A percentile compares a stretch with the other conserved stretches of the same genome.
phyloP scores from a whole-genome alignment of 2,329 filamentous ascomycete genomes.

The Penicillium sp. region DNA sequence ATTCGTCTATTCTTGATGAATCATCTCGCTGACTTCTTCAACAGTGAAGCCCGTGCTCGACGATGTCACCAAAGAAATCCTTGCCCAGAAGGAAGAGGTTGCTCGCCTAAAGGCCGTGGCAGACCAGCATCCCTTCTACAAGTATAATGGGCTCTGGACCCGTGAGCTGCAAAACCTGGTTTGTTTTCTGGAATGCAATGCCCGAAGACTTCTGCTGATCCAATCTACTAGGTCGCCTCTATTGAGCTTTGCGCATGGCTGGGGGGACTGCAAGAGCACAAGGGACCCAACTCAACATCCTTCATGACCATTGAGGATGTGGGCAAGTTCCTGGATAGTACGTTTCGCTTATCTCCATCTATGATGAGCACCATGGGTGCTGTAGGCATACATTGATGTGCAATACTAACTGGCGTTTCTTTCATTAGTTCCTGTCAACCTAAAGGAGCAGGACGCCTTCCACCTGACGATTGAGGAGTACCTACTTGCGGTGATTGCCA shows the following conservation, averaged over 20 bases:
- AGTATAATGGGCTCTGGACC: conserved; percentile 89
- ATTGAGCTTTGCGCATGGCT: conserved; percentile 72
- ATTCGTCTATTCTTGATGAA: neutral
- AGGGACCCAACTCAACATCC: conserved; percentile 58
- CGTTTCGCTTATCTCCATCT: conserved; percentile 22
- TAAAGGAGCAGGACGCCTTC: conserved; percentile 86
- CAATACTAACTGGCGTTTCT: conserved; percentile 3
- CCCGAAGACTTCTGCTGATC: neutral
- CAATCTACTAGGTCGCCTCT: conserved; percentile 58
- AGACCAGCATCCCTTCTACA: conserved; percentile 92
- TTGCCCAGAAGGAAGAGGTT: conserved; percentile 70
- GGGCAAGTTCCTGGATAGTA: conserved; percentile 73
- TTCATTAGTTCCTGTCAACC: conserved; percentile 75
- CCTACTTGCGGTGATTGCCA: conserved; percentile 78
- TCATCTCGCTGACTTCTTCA: conserved; percentile 6
- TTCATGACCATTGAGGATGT: conserved; percentile 88
- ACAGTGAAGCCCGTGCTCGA: conserved; percentile 68
- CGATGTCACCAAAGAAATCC: conserved; percentile 68
- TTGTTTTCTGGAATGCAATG: conserved; percentile 40
- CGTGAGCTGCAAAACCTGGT: conserved; percentile 78
- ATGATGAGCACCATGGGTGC: neutral
- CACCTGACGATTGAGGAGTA: conserved; percentile 98
- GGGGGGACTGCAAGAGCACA: conserved; percentile 65
- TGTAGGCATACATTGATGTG: neutral
- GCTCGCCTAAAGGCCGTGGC: conserved; percentile 69